Conservation (phyloP, 208 protist genomes). For the Leishmania braziliensis region DNA sequence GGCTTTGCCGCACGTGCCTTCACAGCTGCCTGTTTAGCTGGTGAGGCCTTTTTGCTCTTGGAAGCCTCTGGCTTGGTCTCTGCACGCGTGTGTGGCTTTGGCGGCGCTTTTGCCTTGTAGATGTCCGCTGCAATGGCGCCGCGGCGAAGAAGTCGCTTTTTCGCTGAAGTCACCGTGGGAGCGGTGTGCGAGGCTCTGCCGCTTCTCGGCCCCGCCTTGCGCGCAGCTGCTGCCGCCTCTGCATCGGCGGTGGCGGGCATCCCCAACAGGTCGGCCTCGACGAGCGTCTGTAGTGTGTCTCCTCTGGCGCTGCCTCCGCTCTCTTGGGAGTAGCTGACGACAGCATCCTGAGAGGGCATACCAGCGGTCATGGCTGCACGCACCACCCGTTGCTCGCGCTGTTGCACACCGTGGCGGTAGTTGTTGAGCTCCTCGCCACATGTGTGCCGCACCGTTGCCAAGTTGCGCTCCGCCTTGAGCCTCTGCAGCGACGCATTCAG, state of each 20-base stretch:
- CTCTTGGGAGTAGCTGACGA: conserved; percentile 17
- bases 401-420: conserved; percentile 43
- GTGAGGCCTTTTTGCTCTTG: conserved; percentile 5
- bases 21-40: conserved; percentile 13
- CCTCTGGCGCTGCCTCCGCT: conserved; percentile 3
- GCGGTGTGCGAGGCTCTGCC: background rate
- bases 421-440: conserved; percentile 45
- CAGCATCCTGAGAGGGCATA: background rate
- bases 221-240: conserved; percentile 22
- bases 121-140: background rate
- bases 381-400: conserved; percentile 28
- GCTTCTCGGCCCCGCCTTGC: background rate
- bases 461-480: conserved; percentile 56
- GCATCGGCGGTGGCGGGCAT: conserved; percentile 43
- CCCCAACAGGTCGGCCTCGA: conserved; percentile 30
- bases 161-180: background rate
- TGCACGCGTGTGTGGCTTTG: background rate
- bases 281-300: conserved; percentile 8
- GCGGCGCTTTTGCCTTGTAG: background rate
- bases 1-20: background rate
- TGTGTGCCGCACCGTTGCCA: conserved; percentile 49
- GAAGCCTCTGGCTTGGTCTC: background rate
- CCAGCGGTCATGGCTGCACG: conserved; percentile 4
- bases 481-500: conserved; percentile 58
- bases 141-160: background rate